These are phyloP conservation scores for Cercospora sojina DNA, from an alignment of 2,329 filamentous ascomycete species.

Conservation along the genomic window DNA sequence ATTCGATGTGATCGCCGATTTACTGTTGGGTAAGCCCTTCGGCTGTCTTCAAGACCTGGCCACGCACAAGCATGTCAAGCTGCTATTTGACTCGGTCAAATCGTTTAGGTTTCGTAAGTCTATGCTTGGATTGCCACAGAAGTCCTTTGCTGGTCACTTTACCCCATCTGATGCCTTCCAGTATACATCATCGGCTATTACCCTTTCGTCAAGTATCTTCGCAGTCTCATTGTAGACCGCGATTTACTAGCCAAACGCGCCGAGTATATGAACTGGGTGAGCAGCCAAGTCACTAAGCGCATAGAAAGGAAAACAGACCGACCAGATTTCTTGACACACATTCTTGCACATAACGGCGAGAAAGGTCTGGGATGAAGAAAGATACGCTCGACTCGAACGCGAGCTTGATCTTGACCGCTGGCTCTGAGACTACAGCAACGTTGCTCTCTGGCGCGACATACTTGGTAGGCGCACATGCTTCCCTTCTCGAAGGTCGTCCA, in stretches of 20 bases:
- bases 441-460: conserved; percentile 45
- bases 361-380: conserved; percentile 27
- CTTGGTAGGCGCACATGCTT: conserved; percentile 23
- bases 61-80: conserved; percentile 33
- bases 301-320: conserved; percentile 34
- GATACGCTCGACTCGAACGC: conserved; percentile 40
- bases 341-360: conserved; percentile 45
- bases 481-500: background rate
- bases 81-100: conserved; percentile 31
- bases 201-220: conserved; percentile 28
- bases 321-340: conserved; percentile 51
- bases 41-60: conserved; percentile 31
- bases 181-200: conserved; percentile 32
- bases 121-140: background rate
- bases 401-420: conserved; percentile 53
- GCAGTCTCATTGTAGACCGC: conserved; percentile 26
- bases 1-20: conserved; percentile 37
- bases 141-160: background rate
- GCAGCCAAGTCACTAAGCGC: conserved; percentile 30
- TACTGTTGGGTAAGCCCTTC: conserved; percentile 26
- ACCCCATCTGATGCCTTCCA: background rate
- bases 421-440: conserved; percentile 54
- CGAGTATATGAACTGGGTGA: conserved; percentile 31
- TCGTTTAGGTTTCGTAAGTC: conserved; percentile 26
- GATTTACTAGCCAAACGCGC: conserved; percentile 23